Conservation (phyloP, 2,329 filamentous ascomycete species). For the Colletotrichum horii region DNA sequence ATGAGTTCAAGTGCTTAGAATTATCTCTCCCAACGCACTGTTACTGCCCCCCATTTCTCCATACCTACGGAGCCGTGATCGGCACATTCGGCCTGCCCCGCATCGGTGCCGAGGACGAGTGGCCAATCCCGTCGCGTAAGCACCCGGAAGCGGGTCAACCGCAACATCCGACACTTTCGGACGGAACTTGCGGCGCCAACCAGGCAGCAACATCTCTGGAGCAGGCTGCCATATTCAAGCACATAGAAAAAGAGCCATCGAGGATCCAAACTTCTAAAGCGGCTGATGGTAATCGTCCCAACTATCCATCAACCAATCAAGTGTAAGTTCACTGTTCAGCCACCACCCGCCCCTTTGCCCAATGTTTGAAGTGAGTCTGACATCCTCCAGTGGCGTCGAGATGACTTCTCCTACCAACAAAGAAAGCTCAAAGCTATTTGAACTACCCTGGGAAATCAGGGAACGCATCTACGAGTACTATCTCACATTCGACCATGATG, state of each 20-base stretch:
- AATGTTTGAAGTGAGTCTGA: background rate
- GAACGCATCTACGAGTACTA: slow-evolving; percentile 16
- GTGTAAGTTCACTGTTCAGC: background rate
- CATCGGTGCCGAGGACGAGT: background rate
- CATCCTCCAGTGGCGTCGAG: background rate
- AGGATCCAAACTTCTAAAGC: background rate
- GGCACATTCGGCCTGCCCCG: background rate
- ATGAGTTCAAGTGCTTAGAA: background rate
- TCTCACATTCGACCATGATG: slow-evolving; percentile 3
- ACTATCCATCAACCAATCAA: background rate
- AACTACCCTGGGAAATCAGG: slow-evolving; percentile 7
- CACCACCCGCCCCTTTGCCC: background rate
- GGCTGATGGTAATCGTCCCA: background rate
- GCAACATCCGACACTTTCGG: background rate
- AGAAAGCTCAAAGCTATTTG: background rate
- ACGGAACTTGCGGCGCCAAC: background rate
- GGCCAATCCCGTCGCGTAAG: background rate
- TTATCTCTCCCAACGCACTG: background rate
- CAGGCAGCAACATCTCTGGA: background rate
- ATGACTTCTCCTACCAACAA: background rate
- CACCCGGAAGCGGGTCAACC: slow-evolving; percentile 5
- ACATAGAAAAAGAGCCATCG: background rate
- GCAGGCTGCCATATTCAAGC: slow-evolving; percentile 10
- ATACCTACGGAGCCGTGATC: background rate
- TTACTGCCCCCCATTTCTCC: background rate